Evolutionary conservation across 805 yeast species (phyloP).

Genomic region (Scheffersomyces coipomensis): DNA sequence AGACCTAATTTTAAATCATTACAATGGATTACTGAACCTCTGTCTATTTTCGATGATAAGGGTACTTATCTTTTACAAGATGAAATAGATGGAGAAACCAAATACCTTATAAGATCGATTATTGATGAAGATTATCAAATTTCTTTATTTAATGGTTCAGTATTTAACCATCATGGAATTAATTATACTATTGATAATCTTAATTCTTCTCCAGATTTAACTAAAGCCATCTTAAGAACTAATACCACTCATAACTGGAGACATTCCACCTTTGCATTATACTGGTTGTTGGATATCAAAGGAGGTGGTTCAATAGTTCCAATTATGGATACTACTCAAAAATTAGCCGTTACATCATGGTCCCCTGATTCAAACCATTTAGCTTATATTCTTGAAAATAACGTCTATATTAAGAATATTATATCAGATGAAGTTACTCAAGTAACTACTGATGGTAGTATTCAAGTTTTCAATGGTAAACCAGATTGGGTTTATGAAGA

Average conservation of each 20-base stretch:
- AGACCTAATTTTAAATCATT: conserved; percentile 50
- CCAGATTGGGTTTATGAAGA: conserved; percentile 89
- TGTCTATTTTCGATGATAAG: conserved; percentile 50
- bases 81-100: conserved; percentile 31
- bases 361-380: conserved; percentile 59
- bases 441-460: conserved; percentile 53
- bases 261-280: conserved; percentile 61
- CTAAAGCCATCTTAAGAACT: conserved; percentile 57
- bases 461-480: conserved; percentile 58
- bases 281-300: conserved; percentile 59
- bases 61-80: conserved; percentile 60
- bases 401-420: conserved; percentile 50
- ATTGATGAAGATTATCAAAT: conserved; percentile 44
- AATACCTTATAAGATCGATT: conserved; percentile 56
- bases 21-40: conserved; percentile 68
- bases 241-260: conserved; percentile 67
- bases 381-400: conserved; percentile 55
- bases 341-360: conserved; percentile 56
- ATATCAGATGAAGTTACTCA: conserved; percentile 15
- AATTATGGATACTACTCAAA: conserved; percentile 13
- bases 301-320: conserved; percentile 28
- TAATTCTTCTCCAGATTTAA: conserved; percentile 66
- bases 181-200: conserved; percentile 51
- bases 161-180: conserved; percentile 37
- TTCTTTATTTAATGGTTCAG: conserved; percentile 49